Base-by-base conservation (phyloP, 2,329 filamentous ascomycete species). In the Aspergillus tubingensis region DNA sequence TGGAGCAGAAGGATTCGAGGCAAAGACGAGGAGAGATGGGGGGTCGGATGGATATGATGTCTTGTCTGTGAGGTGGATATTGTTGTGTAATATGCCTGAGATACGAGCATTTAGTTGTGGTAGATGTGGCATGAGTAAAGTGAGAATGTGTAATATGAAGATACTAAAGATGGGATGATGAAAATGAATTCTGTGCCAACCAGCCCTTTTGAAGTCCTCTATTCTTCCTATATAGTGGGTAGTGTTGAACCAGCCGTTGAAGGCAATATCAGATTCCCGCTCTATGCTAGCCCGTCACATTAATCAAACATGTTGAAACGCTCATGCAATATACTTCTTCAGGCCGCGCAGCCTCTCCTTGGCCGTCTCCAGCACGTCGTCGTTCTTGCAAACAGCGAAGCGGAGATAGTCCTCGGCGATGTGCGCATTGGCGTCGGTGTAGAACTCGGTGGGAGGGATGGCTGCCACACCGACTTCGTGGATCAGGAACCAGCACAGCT, bases 391-490 rank as follows among this genome's bases (percentile, higher is more conserved):
- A 1, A 99, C 92, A 0, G 95, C 95, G 74, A 98, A 98, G 23
- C 95, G 85, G 71, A 99, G 83, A 80, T 96, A 99, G 70, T 98
- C 90, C 81, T 97, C 91, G 0, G 91, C 95, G 68, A 97, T 86
- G 70, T 91, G 87, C 27, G 90, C 87, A 72, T 96, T 96, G 47
- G 77, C 80, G 17, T 91, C 88, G 0, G 94, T 97, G 76, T 97
- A 98, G 77, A 99, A 99, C 77, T 99, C 95, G 0, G 93, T 96
- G 0, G 95, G 95, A 17, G 95, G 95, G 64, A 99, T 97, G 8
- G 94, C 93, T 2, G 95, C 95, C 27, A 99, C 92, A 8, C 95
- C 95, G 19, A 99, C 82, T 80, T 99, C 94, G 75, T 93, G 93
- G 77, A 99, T 99, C 69, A 97, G 79, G 80, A 98, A 98, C 94